Evolutionary conservation across 306 rosid species (phyloP), one percentile per base, ranked within the genome.

Genomic region (Cicer chorassanicum): DNA sequence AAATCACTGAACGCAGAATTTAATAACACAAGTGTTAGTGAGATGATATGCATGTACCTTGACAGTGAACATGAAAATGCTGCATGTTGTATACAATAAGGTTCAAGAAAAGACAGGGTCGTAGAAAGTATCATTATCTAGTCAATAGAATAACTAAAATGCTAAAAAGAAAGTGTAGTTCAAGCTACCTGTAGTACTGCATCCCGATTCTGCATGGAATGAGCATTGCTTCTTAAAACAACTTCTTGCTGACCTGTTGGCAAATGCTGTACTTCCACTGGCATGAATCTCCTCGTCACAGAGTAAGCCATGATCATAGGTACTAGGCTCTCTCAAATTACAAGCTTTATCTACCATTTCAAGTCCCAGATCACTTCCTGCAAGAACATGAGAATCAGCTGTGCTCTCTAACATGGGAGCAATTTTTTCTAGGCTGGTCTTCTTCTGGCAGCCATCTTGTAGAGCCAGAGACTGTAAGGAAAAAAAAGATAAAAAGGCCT

Each of bases 321-420:
- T 8, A 78, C 78, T 75, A 73, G 86, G 73, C 56, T 68, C 82
- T 48, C 63, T 63, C 65, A 13, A 36, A 75, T 51, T 24, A n/a
- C 74, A 65, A 44, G 73, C 68, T 66, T 79, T 85, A 54, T 83
- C 87, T 44, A 74, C 65, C 73, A 81, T 42, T 15, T 73, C 59
- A 70, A 49, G 76, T 80, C 81, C 81, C 13, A 59, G 56, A 72
- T 75, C 78, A 77, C 85, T 83, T 83, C 77, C 89, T 75, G 82
- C 21, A 88, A 75, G 78, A 77, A 74, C 85, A 80, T 80, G 88
- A 83, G 93, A 93, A 80, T 89, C 92, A 71, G 92, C 92, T 48
- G 92, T 81, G 73, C 92, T 87, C 78, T 89, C 84, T 68, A 86
- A 80, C 74, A 79, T 21, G 59, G 74, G 70, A 67, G 83, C 88